Percentiles rank a stretch among this genome's conserved stretches.
Conservation (phyloP, 768 basidiomycete genomes). For the Leccinum broughii region DNA sequence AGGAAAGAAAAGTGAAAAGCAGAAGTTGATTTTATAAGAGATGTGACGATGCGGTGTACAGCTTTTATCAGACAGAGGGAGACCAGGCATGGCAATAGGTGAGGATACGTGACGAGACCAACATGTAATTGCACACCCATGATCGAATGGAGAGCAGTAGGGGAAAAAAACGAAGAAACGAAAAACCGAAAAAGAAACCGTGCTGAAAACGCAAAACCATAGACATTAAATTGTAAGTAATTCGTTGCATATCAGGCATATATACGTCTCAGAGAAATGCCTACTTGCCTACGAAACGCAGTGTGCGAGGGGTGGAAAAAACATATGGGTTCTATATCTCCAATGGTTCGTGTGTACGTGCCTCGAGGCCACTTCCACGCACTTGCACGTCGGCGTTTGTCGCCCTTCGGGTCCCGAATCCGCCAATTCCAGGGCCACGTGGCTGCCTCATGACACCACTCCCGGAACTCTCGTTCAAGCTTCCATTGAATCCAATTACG, state of each 20-base stretch:
- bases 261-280: conserved; percentile 22
- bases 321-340: conserved; percentile 57
- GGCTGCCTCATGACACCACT: conserved; percentile 78
- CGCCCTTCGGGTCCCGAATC: conserved; percentile 63
- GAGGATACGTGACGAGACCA: conserved; percentile 8
- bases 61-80: conserved; percentile 16
- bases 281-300: conserved; percentile 21
- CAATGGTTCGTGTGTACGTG: conserved; percentile 83
- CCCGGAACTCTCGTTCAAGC: conserved; percentile 36
- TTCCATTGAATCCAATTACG: conserved; percentile 48
- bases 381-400: conserved; percentile 41
- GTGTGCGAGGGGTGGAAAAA: neutral
- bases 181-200: conserved; percentile 1
- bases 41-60: conserved; percentile 31
- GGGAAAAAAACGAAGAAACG: neutral
- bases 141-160: conserved; percentile 21
- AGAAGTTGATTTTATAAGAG: conserved; percentile 15
- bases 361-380: conserved; percentile 70
- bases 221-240: conserved; percentile 25
- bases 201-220: conserved; percentile 15
- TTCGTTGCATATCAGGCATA: conserved; percentile 27
- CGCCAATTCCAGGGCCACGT: conserved; percentile 75
- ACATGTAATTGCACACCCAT: conserved; percentile 15
- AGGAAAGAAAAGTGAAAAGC: neutral
- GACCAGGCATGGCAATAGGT: conserved; percentile 1